Evolutionary conservation across 495 filamentous ascomycete genomes (phyloP).

Genomic region (Penicillium robsamsonii): DNA sequence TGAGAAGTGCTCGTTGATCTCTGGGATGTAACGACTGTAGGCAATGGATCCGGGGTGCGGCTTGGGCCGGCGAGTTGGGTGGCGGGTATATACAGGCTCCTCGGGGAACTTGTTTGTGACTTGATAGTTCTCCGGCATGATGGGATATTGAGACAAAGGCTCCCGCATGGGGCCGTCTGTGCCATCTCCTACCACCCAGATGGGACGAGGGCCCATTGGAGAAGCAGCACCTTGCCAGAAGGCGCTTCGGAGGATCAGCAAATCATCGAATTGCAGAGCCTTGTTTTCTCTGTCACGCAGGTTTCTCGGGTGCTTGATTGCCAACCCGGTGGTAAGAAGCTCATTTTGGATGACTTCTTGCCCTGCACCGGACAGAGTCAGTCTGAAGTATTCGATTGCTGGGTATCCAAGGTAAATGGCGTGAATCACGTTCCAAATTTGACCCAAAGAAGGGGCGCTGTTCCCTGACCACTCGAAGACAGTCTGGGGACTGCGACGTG

Average conservation of each 20-base stretch:
- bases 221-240: conserved; percentile 72
- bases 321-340: conserved; percentile 53
- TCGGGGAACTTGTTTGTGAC: conserved; percentile 53
- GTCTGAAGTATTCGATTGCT: conserved; percentile 52
- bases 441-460: conserved; percentile 49
- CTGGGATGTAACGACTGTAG: conserved; percentile 68
- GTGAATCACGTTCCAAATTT: conserved; percentile 63
- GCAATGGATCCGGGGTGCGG: conserved; percentile 58
- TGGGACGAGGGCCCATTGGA: conserved; percentile 59
- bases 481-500: conserved; percentile 37
- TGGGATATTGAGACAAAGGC: conserved; percentile 44
- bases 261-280: conserved; percentile 21
- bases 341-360: conserved; percentile 43
- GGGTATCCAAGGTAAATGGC: conserved; percentile 56
- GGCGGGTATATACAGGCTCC: conserved; percentile 48
- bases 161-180: conserved; percentile 37
- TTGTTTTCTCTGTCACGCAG: conserved; percentile 23
- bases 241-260: conserved; percentile 41
- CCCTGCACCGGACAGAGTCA: conserved; percentile 42
- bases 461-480: conserved; percentile 39
- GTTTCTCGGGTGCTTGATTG: conserved; percentile 46
- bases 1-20: conserved; percentile 63
- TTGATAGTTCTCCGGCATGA: conserved; percentile 53
- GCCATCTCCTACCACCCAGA: conserved; percentile 49
- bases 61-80: conserved; percentile 61